phyloP scores from a whole-genome alignment of 805 yeast species.

The Zygoascus ofunaensis region DNA sequence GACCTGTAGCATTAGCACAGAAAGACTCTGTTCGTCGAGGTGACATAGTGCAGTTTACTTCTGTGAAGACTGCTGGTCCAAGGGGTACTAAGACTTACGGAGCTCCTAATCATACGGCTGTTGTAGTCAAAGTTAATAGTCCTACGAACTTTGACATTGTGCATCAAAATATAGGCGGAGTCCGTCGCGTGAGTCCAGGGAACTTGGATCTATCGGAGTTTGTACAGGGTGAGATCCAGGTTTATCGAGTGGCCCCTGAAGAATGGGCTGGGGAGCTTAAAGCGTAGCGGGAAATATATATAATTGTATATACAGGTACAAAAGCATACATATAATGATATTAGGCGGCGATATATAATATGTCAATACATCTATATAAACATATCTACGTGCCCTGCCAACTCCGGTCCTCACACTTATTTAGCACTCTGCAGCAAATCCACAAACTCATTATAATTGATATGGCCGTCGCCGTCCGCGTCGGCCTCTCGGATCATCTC shows the following conservation, averaged over 20 bases:
- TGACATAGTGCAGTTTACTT: constrained; percentile 29
- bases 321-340: not conserved
- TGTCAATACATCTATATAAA: constrained; percentile 1
- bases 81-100: constrained; percentile 22
- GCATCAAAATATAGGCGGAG: constrained; percentile 29
- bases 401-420: not conserved
- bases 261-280: constrained; percentile 26
- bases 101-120: constrained; percentile 30
- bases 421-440: constrained; percentile 46
- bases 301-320: not conserved
- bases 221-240: constrained; percentile 23
- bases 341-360: not conserved
- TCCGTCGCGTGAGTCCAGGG: constrained; percentile 24
- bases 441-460: constrained; percentile 93
- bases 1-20: constrained; percentile 10
- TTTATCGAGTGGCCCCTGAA: constrained; percentile 26
- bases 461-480: constrained; percentile 78
- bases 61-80: constrained; percentile 21
- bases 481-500: constrained; percentile 96
- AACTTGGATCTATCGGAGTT: constrained; percentile 21
- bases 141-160: constrained; percentile 15
- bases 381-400: no score
- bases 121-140: constrained; percentile 21
- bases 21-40: constrained; percentile 27
- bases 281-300: not conserved